Evolutionary conservation across 2,329 filamentous ascomycete species (phyloP), one percentile per base, ranked within the genome.

Genomic region (Dactylellina drechsleri): DNA sequence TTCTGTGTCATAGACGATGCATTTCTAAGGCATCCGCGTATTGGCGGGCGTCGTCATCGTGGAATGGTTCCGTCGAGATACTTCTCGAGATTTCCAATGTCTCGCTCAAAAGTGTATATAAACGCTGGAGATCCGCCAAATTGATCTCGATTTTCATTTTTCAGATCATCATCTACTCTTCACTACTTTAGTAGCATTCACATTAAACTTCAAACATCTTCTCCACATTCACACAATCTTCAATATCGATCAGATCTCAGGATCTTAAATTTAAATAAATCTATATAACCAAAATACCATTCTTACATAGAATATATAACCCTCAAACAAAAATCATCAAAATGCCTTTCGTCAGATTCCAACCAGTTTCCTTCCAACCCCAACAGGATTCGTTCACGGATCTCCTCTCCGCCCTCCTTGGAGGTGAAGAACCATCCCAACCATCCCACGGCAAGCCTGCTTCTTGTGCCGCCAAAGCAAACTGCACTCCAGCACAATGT

Each of bases 311-410:
- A 53, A 41, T 56, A 15, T 61, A 18, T 15, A 71, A 52, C 15
- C n/a, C 61, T 57, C 54, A 60, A 66, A 66, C 5, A 50, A 66
- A 56, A 49, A 41, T 43, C 31, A 31, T 50, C 68, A 74, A 66
- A 26, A 74, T 74, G 70, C 70, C 70, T 66, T 74, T 74, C 57
- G 62, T 74, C 61, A 43, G 70, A 47, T 74, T 74, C 50, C 66
- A 70, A 6, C 66, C 66, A 49, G 58, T 28, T 18, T 56, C 66
- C 26, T 70, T 70, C 62, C 47, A 52, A 7, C 53, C 70, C 43
- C 70, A 60, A 4, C 13, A 62, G 50, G 70, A 74, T 23, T 62
- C 70, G 1, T 74, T 74, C 50, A 57, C 66, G 45, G 70, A 74
- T 28, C 54, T 74, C 45, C 56, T 74, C 50, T 40, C 70, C 43